phyloP scores from a whole-genome alignment of 768 basidiomycete species.

The Podaxis rugospora region DNA sequence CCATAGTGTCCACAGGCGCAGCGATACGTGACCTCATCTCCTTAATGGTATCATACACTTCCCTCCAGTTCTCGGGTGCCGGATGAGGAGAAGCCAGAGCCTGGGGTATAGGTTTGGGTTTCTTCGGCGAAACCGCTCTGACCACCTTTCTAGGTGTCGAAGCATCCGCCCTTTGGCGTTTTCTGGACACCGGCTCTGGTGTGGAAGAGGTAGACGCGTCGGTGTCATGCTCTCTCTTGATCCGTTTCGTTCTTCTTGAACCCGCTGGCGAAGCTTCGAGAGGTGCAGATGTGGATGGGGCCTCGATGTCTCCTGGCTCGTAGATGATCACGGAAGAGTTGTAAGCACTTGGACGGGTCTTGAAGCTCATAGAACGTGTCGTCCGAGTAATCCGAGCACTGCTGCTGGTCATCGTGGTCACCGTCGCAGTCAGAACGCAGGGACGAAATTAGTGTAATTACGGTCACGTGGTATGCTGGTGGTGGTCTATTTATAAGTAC shows the following conservation, averaged over 20 bases:
- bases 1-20: slow-evolving; percentile 94
- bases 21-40: slow-evolving; percentile 66
- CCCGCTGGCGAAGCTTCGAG: background rate
- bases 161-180: slow-evolving; percentile 1
- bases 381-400: background rate
- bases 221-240: background rate
- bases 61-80: slow-evolving; percentile 60
- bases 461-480: background rate
- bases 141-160: background rate
- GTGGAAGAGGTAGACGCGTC: background rate
- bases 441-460: background rate
- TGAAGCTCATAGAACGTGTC: slow-evolving; percentile 8
- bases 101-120: slow-evolving; percentile 52
- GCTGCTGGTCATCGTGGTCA: background rate
- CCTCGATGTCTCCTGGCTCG: slow-evolving; percentile 1
- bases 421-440: no score
- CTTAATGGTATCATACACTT: slow-evolving; percentile 68
- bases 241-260: background rate
- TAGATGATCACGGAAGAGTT: slow-evolving; percentile 1
- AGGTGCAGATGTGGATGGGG: background rate
- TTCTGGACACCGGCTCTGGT: background rate
- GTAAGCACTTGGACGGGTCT: background rate
- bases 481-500: background rate
- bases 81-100: slow-evolving; percentile 59
- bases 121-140: slow-evolving; percentile 24